Evolutionary conservation across 192 early-diverging fungal species (phyloP), one percentile per base, ranked within the genome.

Genomic region (Coemansia sp.): DNA sequence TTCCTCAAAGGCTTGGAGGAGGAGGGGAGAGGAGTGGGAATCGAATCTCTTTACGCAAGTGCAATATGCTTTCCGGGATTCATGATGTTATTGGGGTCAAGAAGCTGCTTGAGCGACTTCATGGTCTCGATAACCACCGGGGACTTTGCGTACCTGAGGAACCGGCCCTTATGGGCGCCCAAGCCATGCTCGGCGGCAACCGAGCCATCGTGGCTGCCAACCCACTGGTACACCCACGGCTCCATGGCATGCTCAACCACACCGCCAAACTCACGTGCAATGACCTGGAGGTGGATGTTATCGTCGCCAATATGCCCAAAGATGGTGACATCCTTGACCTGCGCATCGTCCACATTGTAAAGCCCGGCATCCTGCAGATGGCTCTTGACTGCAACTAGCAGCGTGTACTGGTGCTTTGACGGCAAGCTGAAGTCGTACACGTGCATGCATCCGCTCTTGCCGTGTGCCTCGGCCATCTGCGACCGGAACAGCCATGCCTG

Each of bases 301-400:
- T 88, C 95, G 77, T 99, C 98, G 45, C 98, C 98, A 41, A 99
- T 87, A 71, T 99, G 98, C 5, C 97, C 96, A 83, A 92, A 99
- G 39, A 93, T 93, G 39, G 93, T 91, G 3, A 98, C 90, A 44
- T 90, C 87, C 45, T 78, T 89, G 5, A 95, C 88, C 5, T 71
- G 75, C 2, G 74, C 34, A 14, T 60, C 60, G 1, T 77, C 67
- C 16, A 85, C 78, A 9, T 73, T 72, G 57, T 73, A 84, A 7
- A 84, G 44, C 2, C 67, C 64, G 26, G 66, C 63, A 14, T 46
- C 44, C 5, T 24, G 12, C 61, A 78, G 46, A n/a, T 76, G 76
- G 26, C 41, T 10, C 62, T 71, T 78, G 48, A 71, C 73, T 11
- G 75, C 76, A 5, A 70, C 51, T 3, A 78, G 67, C 46, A 84